A percentile compares a stretch with the other conserved stretches of the same genome.
Conservation (phyloP, 345 rosid species). For the Adansonia digitata region DNA sequence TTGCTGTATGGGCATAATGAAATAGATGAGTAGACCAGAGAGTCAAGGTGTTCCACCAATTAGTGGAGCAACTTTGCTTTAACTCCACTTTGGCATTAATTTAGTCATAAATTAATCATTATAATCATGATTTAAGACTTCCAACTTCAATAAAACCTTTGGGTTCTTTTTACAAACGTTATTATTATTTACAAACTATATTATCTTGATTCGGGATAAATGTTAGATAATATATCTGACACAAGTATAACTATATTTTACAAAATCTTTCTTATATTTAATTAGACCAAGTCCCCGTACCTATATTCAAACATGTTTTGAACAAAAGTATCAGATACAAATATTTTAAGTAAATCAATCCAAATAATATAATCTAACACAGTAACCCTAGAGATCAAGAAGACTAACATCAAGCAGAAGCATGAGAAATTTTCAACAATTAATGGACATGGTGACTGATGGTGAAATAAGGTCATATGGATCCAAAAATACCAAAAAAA, state of each 20-base stretch:
- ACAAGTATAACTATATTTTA: too few relatives aligned
- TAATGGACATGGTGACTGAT: background rate
- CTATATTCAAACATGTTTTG: too few relatives aligned
- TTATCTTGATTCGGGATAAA: too few relatives aligned
- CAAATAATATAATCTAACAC: too few relatives aligned
- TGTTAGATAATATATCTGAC: too few relatives aligned
- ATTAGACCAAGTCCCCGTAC: too few relatives aligned
- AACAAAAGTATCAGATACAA: too few relatives aligned
- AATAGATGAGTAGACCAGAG: background rate
- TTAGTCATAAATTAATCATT: background rate
- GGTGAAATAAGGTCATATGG: background rate
- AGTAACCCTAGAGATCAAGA: too few relatives aligned
- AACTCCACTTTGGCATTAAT: background rate
- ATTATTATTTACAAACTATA: background rate
- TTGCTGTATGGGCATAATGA: background rate
- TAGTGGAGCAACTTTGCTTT: slow-evolving; percentile 1
- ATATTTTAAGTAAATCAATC: too few relatives aligned
- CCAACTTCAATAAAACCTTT: background rate
- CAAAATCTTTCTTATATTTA: too few relatives aligned
- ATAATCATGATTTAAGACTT: background rate
- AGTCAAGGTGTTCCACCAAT: background rate
- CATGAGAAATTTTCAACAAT: background rate
- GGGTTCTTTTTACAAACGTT: background rate
- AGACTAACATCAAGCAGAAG: too few relatives aligned
- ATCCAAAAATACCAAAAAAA: background rate